Base-by-base conservation (phyloP, 805 yeast species). In the Pichia californica region DNA sequence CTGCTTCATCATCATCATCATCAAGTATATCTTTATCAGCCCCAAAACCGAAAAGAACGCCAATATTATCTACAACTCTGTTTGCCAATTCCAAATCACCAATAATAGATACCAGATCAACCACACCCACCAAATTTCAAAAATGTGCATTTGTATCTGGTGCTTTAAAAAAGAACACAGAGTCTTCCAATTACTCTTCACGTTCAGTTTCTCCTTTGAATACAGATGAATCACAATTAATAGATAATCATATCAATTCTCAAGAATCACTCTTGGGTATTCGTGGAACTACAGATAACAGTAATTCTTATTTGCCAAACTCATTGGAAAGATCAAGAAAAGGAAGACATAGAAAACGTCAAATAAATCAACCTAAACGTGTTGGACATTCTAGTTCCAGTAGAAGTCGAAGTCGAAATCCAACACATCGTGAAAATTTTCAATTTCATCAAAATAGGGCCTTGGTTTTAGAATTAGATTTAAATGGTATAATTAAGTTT, bases 391-490 rank as follows among this genome's bases (percentile, higher is more conserved):
- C n/a, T n/a, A n/a, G n/a, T 29, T 7, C 16, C 2, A 28, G 20
- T 31, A 8, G 34, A 38, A n/a, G 27, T 28, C 10, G 37, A 25
- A 11, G 8, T 25, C 29, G n/a, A 8, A 14, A 11, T 8, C 16
- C 10, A n/a, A 14, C 9, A n/a, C 16, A 11, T n/a, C 4, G 7
- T n/a, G 23, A 23, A 21, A 35, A 26, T 26, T 23, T n/a, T 26
- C 38, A 23, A 18, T 27, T 23, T 9, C 27, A 37, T 26, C 40
- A 36, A 21, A 40, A 32, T 21, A 44, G 40, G 19, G 81, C 87
- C 11, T 79, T 82, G n/a, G 81, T 91, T 3, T 65, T 91, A 64
- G 99, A 91, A 62, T 66, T 93, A 48, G 89, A 83, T 55, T 64
- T 88, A 57, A 82, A 81, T 54, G 88, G 96, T 26, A 77, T 73